Percentiles rank a stretch among this genome's conserved stretches.
phyloP scores from a whole-genome alignment of 208 protist species.

The Crithidia expoeki region DNA sequence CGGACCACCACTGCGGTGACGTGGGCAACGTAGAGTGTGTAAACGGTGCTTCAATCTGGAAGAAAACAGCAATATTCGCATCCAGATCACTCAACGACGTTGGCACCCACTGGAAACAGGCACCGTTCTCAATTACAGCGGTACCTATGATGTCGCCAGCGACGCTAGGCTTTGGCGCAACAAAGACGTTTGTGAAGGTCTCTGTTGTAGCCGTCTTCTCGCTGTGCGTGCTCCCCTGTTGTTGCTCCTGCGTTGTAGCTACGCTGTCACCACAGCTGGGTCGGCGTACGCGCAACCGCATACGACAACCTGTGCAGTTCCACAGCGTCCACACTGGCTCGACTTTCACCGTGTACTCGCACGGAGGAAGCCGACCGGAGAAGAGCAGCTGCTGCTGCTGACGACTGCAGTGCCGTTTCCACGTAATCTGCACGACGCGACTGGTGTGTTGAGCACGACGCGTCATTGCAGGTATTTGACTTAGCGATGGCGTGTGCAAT shows the following conservation, averaged over 20 bases:
- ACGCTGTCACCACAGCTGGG: neutral
- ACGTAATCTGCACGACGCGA: conserved; percentile 32
- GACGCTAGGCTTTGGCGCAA: too few species aligned
- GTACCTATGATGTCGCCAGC: conserved; percentile 8
- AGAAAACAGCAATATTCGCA: conserved; percentile 2
- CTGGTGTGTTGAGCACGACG: neutral
- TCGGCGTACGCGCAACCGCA: conserved; percentile 21
- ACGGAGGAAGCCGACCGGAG: conserved; percentile 9
- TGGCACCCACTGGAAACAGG: conserved; percentile 36
- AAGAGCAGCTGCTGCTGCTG: conserved; percentile 1
- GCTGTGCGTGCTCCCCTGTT: neutral
- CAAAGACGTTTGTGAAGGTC: too few species aligned
- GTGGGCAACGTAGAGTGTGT: neutral
- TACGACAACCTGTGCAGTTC: conserved; percentile 32
- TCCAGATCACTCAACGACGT: conserved; percentile 8
- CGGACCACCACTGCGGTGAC: conserved; percentile 21
- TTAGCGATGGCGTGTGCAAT: neutral
- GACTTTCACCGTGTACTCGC: conserved; percentile 26
- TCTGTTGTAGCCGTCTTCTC: neutral
- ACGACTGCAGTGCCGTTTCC: conserved; percentile 18
- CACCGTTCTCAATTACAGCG: conserved; percentile 25
- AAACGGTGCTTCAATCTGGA: conserved; percentile 21
- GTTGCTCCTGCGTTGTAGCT: neutral
- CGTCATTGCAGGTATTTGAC: neutral
- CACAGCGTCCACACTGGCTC: conserved; percentile 39